Base-by-base conservation (phyloP, 2,329 filamentous ascomycete species). In the Spiromastix sp. region DNA sequence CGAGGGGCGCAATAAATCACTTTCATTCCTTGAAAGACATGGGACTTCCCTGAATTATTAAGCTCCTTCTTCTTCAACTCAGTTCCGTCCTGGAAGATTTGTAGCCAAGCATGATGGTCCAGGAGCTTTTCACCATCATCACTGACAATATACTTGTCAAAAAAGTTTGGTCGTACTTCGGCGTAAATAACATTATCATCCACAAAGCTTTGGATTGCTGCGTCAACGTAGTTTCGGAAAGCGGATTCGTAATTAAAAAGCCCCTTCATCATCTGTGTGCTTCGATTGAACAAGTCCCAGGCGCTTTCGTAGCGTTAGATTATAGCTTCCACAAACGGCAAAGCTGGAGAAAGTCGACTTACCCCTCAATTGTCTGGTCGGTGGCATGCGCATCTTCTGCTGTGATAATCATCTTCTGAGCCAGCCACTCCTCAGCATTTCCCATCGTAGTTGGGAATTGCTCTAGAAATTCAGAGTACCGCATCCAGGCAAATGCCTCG, bases 211-310 rank as follows among this genome's bases (percentile, higher is more conserved):
- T 36, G 17, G 20, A 36, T 36, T 12, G 34, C 34, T 12, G 20
- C 20, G 9, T 27, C 34, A 7, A 30, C 12, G 5, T 36, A 36
- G 7, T 16, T 30, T 22, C 34, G 34, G 20, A 36, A 36, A 1
- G 34, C 34, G 4, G 34, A 36, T 18, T 36, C 34, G 20, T 36
- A 36, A 24, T 36, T 36, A 20, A 36, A 36, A 3, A 36, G n/a
- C 3, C 34, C 34, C 20, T 36, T 36, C 34, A 36, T 36, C 34
- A 36, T 36, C 27, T 36, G 34, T 6, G 34, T 36, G 34, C 34
- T 30, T 18, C 34, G 34, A 18, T 36, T 36, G 19, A 36, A 36
- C 18, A 36, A 10, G 27, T 36, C 34, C 34, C 34, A 36, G 20
- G 30, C 34, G 12, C 34, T 37, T 11, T 30, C 9, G 12, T 26